Conservation (phyloP, 2,329 filamentous ascomycete genomes). For the Cytospora piceae region DNA sequence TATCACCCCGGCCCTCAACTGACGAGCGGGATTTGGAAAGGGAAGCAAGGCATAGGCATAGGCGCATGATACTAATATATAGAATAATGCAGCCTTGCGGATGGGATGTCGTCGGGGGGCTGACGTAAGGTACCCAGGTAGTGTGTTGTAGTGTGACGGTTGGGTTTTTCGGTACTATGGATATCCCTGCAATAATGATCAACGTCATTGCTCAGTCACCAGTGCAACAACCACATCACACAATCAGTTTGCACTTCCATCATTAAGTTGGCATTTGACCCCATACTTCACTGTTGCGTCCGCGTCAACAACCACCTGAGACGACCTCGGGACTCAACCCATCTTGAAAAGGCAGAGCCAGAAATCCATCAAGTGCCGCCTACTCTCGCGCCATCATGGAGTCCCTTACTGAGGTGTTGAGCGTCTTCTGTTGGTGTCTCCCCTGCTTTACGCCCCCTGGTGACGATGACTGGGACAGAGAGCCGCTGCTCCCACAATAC, state of each 20-base stretch:
- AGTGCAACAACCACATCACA: neutral
- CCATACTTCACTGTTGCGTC: no score
- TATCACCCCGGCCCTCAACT: neutral
- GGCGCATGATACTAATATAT: neutral
- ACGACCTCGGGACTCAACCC: neutral
- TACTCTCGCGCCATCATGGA: constrained; percentile 15
- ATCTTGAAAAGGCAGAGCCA: neutral
- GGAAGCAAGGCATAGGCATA: neutral
- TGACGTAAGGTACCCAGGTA: constrained; percentile 22
- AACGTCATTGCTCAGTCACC: constrained; percentile 21
- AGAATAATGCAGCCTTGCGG: neutral
- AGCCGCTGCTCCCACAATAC: constrained; percentile 83
- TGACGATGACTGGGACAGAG: constrained; percentile 62
- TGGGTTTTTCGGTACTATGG: neutral
- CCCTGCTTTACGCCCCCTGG: constrained; percentile 66
- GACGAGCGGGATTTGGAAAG: neutral
- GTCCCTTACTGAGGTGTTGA: constrained; percentile 25
- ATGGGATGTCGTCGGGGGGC: constrained; percentile 13
- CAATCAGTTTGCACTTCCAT: neutral
- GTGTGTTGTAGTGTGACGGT: fast-evolving
- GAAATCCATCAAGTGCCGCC: neutral
- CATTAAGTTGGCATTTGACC: neutral
- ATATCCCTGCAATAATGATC: constrained; percentile 3
- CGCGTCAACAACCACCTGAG: neutral
- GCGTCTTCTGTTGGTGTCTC: constrained; percentile 51